phyloP scores from a whole-genome alignment of 176 grass and related monocot species.

The Areca catechu region DNA sequence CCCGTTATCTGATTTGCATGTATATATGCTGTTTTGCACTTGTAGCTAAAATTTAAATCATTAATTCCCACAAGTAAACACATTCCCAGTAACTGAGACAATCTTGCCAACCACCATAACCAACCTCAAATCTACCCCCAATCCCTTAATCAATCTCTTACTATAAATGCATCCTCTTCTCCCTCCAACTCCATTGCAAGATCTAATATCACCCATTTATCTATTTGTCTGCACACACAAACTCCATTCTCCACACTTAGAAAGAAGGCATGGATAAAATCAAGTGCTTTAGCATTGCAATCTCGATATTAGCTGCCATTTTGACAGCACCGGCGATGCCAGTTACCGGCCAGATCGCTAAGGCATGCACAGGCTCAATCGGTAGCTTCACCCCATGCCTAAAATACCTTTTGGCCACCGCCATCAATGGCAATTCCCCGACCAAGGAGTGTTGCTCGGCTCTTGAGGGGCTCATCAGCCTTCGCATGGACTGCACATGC shows the following conservation, averaged over 20 bases:
- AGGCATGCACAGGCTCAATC: conserved; percentile 49
- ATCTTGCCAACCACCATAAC: conserved; percentile 31
- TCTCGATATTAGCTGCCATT: background rate
- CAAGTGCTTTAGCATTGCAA: background rate
- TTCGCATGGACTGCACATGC: conserved; percentile 56
- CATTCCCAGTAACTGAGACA: background rate
- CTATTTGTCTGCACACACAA: background rate
- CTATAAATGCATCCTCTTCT: conserved; percentile 4
- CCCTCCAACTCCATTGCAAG: background rate
- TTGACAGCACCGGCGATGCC: background rate
- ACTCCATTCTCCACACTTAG: background rate
- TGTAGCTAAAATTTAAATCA: background rate
- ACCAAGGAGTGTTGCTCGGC: conserved; percentile 56
- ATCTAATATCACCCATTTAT: background rate
- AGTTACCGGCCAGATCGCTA: conserved; percentile 35
- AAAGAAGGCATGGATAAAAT: background rate
- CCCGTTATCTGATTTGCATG: no score
- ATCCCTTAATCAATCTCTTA: background rate
- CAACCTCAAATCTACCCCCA: conserved; percentile 25
- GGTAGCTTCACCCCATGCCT: conserved; percentile 72
- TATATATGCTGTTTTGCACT: no score
- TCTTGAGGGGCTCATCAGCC: conserved; percentile 17
- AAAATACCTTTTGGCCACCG: conserved; percentile 44
- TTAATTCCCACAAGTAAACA: background rate
- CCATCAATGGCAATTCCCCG: conserved; percentile 49